Base-by-base conservation (phyloP, 2,329 filamentous ascomycete species). In the Hypomyces perniciosus region DNA sequence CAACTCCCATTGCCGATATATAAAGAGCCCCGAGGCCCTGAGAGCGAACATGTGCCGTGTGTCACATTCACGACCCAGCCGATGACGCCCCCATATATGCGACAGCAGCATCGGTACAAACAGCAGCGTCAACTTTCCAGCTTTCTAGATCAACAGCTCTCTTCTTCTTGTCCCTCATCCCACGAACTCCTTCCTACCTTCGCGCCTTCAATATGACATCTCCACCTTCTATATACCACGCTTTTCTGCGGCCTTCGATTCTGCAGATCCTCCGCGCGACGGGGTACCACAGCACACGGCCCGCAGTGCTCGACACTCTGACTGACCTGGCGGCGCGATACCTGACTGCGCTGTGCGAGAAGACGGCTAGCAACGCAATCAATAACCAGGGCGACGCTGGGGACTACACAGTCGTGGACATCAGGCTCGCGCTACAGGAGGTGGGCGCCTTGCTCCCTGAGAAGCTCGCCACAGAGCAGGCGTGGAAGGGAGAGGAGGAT, bases 231-330 rank as follows among this genome's bases (percentile, higher is more conserved):
- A 68, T 79, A 51, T 79, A 75, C 71, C 85, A 89, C 69, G 85
- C 88, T 54, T 84, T 96, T 56, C 78, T 97, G 51, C 89, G 90
- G 39, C 92, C 92, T 2, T 85, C 85, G 44, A 82, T 96, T 54
- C 82, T 97, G 52, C 90, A 96, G 70, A 92, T 95, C 62, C 83
- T 97, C 46, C 90, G 92, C 63, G 89, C 91, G 30, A 86, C 90
- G 27, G 92, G 92, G 65, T 97, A 95, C 72, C 88, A 95, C 66
- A 79, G 85, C 39, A 88, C 90, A 46, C 84, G 84, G 49, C 85
- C 89, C 2, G 85, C 86, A 4, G 90, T 95, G 6, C 76, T 96
- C 51, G 91, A 97, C 70, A 85, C 88, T 8, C 68, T 96, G n/a
- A 88, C 90, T 10, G 90, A 96, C 68, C 78, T 97, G 6, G 85